Base-by-base conservation (phyloP, 306 rosid genomes). In the Pyrus communis region DNA sequence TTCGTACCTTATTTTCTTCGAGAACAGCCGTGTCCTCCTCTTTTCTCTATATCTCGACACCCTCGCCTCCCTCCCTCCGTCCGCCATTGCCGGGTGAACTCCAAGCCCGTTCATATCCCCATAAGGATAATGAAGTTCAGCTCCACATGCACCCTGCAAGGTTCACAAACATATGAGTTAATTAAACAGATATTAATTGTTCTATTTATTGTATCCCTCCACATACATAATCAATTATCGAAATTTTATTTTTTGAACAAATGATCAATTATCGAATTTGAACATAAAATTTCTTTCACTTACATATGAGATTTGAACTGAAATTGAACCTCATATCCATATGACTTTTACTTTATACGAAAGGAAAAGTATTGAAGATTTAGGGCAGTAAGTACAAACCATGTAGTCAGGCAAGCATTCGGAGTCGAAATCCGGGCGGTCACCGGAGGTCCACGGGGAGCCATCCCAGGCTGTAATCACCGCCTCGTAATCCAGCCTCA, bases 1-100 rank as follows among this genome's bases (percentile, higher is more conserved):
- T 83, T 93, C 97, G 83, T 93, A 93, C 84, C 98, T 87, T 85
- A 93, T 93, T 87, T 93, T 93, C 88, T 91, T 93, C 0, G 98
- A 93, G 75, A 93, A 93, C 88, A 91, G 77, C 78, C 98, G 77
- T 68, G 92, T 93, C 73, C 94, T 69, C 25, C 98, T 82, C 87
- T 93, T 93, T 60, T 93, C 98, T 80, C 96, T 82, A 84, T 93
- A 93, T 79, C 98, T 88, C 13, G 90, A 86, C 64, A 93, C 97
- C 70, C 97, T 88, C 4, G 98, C 98, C 65, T 93, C 96, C 84
- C 98, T 88, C 3, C 94, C 91, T 3, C 93, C 89, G 43, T 90
- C 90, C 19, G 18, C 82, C 83, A 87, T 79, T 23, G 82, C 77
- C 23, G 80, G 73, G 43, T 84, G 81, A 35, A 63, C 75, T 33